A percentile compares a stretch with the other conserved stretches of the same genome.
These are phyloP conservation scores for Terfezia boudieri DNA, from an alignment of 495 filamentous ascomycete species.

Conservation along the genomic window DNA sequence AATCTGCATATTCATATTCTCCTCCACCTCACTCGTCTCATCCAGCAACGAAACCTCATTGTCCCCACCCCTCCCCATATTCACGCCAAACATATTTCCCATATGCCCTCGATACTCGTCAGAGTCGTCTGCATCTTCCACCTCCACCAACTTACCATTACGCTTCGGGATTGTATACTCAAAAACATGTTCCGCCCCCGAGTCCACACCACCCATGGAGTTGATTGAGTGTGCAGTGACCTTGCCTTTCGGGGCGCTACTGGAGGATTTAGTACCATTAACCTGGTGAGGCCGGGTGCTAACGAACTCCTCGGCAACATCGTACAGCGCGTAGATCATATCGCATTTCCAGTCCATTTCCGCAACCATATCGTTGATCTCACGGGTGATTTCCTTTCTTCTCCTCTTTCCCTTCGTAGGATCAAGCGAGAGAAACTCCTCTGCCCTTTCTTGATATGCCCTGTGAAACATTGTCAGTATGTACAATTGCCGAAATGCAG, in stretches of 20 bases:
- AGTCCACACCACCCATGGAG: neutral
- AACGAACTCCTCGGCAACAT: slow-evolving; percentile 49
- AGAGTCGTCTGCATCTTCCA: neutral
- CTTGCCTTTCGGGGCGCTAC: neutral
- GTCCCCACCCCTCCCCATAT: neutral
- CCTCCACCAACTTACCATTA: neutral
- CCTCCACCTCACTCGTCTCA: neutral
- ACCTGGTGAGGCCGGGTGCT: neutral
- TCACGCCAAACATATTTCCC: neutral
- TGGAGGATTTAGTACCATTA: neutral
- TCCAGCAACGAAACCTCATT: neutral
- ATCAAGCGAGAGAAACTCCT: slow-evolving; percentile 35
- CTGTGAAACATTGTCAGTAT: slow-evolving; percentile 2
- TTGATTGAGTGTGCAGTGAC: neutral
- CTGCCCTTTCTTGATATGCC: slow-evolving; percentile 12
- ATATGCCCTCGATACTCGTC: neutral
- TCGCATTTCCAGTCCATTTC: slow-evolving; percentile 60
- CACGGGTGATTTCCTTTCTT: slow-evolving; percentile 38
- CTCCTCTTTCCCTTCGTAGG: slow-evolving; percentile 43
- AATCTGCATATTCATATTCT: neutral
- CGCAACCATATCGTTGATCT: slow-evolving; percentile 40
- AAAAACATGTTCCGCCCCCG: neutral
- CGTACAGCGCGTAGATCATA: slow-evolving; percentile 71
- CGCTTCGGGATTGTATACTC: neutral
- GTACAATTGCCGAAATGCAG: too few species aligned